Evolutionary conservation across 768 basidiomycete species (phyloP), one percentile per base, ranked within the genome.

Genomic region (Pulveroboletus ravenelii): DNA sequence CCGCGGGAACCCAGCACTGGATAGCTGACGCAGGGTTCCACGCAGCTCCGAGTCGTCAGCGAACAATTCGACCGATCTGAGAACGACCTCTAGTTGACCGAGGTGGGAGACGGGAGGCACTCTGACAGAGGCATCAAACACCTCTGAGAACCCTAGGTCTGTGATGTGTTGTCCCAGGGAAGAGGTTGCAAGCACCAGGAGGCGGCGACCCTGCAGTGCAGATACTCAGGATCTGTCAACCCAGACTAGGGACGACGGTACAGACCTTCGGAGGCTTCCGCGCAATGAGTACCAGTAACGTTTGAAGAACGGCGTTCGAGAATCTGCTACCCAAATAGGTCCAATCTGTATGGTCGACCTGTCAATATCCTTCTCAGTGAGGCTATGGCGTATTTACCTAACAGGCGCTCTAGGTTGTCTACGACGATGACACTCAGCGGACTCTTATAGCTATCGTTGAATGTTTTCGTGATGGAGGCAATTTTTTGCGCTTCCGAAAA

Each of bases 241-340:
- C 10, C 12, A 20, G 23, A 35, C 14, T 17, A 10, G 31, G 32
- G 38, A 41, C 20, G 17, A 43, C n/a, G 46, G 6, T 18, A 56
- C 72, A 37, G 56, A 91, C 93, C 79, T 96, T 96, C 1, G 96
- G 96, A 38, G 96, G 96, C 52, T 89, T 79, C 54, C 90, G 85
- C 40, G 81, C 82, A 53, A 97, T 82, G 23, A 99, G 74, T 0
- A 98, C 94, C 45, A 96, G 73, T 15, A 99, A 71, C 0, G 94
- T 78, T 67, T 98, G 96, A 20, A 99, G 74, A 5, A 97, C 91
- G 8, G 85, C 75, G 66, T 98, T 98, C 1, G 95, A 97, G 72
- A 97, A 99, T 42, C 93, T 78, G n/a, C 87, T 90, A 3, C 95
- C 95, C 71, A 99, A 86, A 4, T 94, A 92, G 6, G 92, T 93